Evolutionary conservation across 1,139 yeast genomes (phyloP), one percentile per base, ranked within the genome.

Genomic region (Yamadazyma dendronema): DNA sequence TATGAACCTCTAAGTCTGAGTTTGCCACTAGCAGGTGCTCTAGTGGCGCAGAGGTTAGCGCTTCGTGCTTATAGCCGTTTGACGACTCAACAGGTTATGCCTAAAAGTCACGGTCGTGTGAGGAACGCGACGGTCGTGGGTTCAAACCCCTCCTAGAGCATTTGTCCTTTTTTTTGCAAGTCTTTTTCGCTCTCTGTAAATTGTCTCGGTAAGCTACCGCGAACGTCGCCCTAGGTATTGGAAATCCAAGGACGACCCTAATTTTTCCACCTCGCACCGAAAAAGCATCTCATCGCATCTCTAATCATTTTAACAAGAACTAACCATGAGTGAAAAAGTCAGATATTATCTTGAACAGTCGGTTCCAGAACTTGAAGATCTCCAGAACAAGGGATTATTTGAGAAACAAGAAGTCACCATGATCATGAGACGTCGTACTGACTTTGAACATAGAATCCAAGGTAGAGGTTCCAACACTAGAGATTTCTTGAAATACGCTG

Each of bases 391-490:
- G 55, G 92, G 90, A 2, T 67, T 94, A 13, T 94, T 92, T 59
- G 81, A 77, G 28, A 80, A 83, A 53, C 76, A 77, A 52, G 98
- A 94, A 60, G 80, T 89, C 49, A 81, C 84, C 35, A 75, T 79
- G 70, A 84, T 94, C 43, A 88, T 92, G 90, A 81, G 92, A 64
- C 79, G 89, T 57, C 77, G 98, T 64, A 90, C 97, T 0, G 97
- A 90, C 61, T 92, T 89, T 52, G 99, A 94, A 62, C 96, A 92
- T 59, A 68, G 96, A 44, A 77, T 94, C 39, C 79, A 79, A 36
- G 89, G 95, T 31, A 74, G 97, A 59, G 95, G 95, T 2, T 78
- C 92, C 15, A 81, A 76, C 48, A 78, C 89, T 4, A 68, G 78
- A 41, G 98, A 92, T 58, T 94, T 81, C 56, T 56, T 88, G 42